Base-by-base conservation (phyloP, 306 rosid species). In the Vigna trinervia region DNA sequence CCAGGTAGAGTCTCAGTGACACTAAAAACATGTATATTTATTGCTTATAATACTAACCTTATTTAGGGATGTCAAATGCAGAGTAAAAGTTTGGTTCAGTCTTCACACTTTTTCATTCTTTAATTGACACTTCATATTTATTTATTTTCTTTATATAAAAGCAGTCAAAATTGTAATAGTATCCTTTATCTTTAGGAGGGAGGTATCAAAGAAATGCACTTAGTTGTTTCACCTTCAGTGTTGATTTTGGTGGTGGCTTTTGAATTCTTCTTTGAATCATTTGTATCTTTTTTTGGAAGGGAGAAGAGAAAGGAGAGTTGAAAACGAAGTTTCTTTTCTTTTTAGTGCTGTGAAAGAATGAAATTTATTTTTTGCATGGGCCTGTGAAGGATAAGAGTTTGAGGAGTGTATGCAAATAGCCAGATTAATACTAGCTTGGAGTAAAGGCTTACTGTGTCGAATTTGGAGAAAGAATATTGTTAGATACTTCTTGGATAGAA, bases 1-100 rank as follows among this genome's bases (percentile, higher is more conserved):
- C 85, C 97, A 96, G 98, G 99, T 96, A 86, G 48, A 74, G 58
- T 68, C 38, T 51, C 58, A 10, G 54, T 32, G 34, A 64, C 34
- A 22, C 54, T 74, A 47, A 47, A 56, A 47, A 26, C 32, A 62
- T 4, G 41, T 20, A 17, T 51, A 36, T 3, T 36, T 69, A 30
- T 73, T 48, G 51, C 54, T 47, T 43, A 58, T 41, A 67, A 73
- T 82, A 62, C 67, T 45, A 19, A 51, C 12, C 69, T 26, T 41
- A 19, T 36, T 50, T 60, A 34, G 13, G 22, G 43, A 8, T 48
- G 59, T 69, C 19, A 23, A 32, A 41, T 66, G 60, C 80, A 48
- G 74, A 71, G 77, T 73, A 68, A 38, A 8, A 5, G 68, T 73
- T 56, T 11, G 4, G 20, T 13, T 30, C 58, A 22, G 39, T 76